Evolutionary conservation across 805 yeast species (phyloP), one percentile per base, ranked within the genome.

Genomic region (Saccharomycopsis fibuligera): DNA sequence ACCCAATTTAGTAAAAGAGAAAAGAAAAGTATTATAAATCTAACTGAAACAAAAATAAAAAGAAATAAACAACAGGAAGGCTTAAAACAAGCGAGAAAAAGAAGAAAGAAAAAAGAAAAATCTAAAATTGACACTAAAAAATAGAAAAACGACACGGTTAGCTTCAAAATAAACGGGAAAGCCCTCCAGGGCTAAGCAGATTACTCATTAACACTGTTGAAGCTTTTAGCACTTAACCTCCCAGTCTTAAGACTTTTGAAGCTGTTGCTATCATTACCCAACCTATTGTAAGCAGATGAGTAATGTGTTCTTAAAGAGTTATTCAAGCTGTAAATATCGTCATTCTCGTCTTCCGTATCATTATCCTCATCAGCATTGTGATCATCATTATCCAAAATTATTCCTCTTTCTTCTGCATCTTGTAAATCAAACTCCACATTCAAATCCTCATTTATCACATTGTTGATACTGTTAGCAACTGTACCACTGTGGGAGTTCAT

Each of bases 271-370:
- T 49, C 52, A 22, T 45, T 45, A 3, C 44, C 45, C 21, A 29
- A 24, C 35, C 50, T 24, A 19, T 35, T 27, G 29, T 19, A 16
- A 19, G 36, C 31, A 5, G 48, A 38, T 21, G 45, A 42, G 17
- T 41, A 49, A 36, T 44, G 47, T 6, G 52, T 45, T 38, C 44
- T 42, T n/a, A 46, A 41, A 12, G 47, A 46, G 39, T 47, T 50
- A 22, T 43, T 50, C 42, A 50, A 50, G 21, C 54, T 50, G 37
- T 46, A 36, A n/a, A 41, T n/a, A 38, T 50, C 54, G 44, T 50
- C 50, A 39, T 33, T 44, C 12, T 41, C 47, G 5, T 27, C 35
- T 3, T 25, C 27, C 12, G 41, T 16, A 22, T 48, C 51, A 37
- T 42, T 42, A 37, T 23, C 37, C 5, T 44, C 44, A n/a, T n/a